phyloP scores from a whole-genome alignment of 106 monocot species.

The Dendrobium officinale region DNA sequence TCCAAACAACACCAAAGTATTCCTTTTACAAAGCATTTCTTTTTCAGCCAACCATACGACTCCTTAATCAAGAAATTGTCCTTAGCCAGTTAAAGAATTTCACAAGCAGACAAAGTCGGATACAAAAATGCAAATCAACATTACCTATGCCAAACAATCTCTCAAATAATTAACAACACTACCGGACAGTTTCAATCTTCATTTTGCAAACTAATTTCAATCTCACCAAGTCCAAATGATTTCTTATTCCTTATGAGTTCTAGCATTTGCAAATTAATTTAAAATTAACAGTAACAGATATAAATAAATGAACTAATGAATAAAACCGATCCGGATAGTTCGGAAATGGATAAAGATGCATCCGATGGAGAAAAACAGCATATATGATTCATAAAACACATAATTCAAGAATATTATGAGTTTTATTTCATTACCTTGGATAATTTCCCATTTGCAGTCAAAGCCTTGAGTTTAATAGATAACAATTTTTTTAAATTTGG shows the following conservation, averaged over 20 bases:
- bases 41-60: too few species aligned
- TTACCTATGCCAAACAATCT: too few species aligned
- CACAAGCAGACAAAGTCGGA: too few species aligned
- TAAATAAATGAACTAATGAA: background rate
- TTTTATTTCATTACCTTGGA: slow-evolving; percentile 46
- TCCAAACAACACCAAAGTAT: too few species aligned
- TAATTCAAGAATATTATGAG: background rate
- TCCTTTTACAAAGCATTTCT: too few species aligned
- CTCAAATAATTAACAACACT: too few species aligned
- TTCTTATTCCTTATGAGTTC: background rate
- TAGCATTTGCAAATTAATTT: background rate
- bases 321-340: background rate
- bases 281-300: background rate
- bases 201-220: too few species aligned
- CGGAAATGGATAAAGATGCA: background rate
- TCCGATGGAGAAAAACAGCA: background rate
- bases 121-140: too few species aligned
- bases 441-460: slow-evolving; percentile 54
- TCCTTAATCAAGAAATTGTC: too few species aligned
- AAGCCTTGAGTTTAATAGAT: slow-evolving; percentile 47
- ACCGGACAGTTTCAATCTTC: too few species aligned
- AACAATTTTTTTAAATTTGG: slow-evolving; percentile 58
- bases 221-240: background rate
- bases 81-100: too few species aligned
- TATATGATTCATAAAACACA: background rate